Percentiles rank a stretch among this genome's conserved stretches.
phyloP scores from a whole-genome alignment of 1,284 basidiomycete genomes.

The Filobasidium uniguttulatum region DNA sequence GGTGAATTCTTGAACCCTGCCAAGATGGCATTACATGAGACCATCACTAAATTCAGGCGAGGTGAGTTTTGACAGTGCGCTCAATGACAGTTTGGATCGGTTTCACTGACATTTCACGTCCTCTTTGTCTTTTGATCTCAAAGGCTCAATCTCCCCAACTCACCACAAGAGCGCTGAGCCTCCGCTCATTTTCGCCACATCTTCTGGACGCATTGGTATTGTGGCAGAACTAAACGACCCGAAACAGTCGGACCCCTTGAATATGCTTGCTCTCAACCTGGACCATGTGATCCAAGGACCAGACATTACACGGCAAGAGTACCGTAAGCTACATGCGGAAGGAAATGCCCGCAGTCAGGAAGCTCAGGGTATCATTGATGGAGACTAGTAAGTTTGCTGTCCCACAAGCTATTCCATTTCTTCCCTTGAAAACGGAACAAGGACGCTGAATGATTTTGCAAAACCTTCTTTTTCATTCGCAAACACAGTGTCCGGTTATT shows the following conservation, averaged over 20 bases:
- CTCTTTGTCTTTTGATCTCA: no score
- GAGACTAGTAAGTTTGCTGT: constrained; percentile 46
- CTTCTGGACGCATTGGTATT: constrained; percentile 67
- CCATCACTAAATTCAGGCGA: constrained; percentile 32
- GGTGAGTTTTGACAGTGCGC: constrained; percentile 21
- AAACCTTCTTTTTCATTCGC: neutral
- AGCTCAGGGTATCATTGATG: constrained; percentile 66
- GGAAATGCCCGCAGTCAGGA: constrained; percentile 44
- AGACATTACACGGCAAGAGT: constrained; percentile 51
- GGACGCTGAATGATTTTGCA: no score
- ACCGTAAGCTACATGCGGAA: constrained; percentile 48
- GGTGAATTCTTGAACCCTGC: constrained; percentile 33
- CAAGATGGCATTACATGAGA: constrained; percentile 37
- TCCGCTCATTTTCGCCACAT: constrained; percentile 61
- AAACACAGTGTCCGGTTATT: constrained; percentile 47
- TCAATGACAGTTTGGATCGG: constrained; percentile 17
- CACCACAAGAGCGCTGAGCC: no score
- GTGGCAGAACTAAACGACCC: constrained; percentile 49
- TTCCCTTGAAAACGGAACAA: neutral
- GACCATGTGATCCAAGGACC: constrained; percentile 45
- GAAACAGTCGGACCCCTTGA: constrained; percentile 50
- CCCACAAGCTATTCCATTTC: neutral
- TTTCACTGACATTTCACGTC: no score
- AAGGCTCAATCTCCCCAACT: no score
- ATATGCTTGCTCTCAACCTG: constrained; percentile 65